Percentiles rank a stretch among this genome's conserved stretches.
Evolutionary conservation across 176 grass and related monocot species (phyloP).

Genomic region (Carex cristatella): DNA sequence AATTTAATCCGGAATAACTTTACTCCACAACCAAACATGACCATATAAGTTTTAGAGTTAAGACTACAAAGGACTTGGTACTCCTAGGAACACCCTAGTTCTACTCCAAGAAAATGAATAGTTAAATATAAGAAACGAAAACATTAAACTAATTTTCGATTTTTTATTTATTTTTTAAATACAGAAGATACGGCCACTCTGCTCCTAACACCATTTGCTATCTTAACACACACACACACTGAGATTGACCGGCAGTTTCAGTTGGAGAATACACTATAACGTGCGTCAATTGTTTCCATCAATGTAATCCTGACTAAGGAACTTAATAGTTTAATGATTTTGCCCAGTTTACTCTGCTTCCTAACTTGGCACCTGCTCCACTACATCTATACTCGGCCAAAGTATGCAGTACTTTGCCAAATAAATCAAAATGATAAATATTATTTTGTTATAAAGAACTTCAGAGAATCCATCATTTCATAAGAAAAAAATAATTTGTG

Average conservation of each 20-base stretch:
- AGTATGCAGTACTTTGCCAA: conserved; percentile 51
- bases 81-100: too few species aligned
- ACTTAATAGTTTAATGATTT: conserved; percentile 57
- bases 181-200: too few species aligned
- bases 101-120: too few species aligned
- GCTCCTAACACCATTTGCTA: too few species aligned
- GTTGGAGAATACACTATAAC: conserved; percentile 19
- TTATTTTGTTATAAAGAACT: background rate
- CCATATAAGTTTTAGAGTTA: too few species aligned
- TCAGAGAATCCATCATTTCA: background rate
- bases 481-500: background rate
- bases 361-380: conserved; percentile 49
- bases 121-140: too few species aligned
- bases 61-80: too few species aligned
- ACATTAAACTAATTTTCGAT: too few species aligned
- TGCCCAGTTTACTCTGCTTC: conserved; percentile 49
- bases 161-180: too few species aligned
- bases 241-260: background rate
- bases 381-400: conserved; percentile 60
- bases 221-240: background rate
- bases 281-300: conserved; percentile 63
- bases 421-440: background rate
- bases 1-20: too few species aligned
- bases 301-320: conserved; percentile 48
- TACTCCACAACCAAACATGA: too few species aligned